Evolutionary conservation across 2,329 filamentous ascomycete species (phyloP), one percentile per base, ranked within the genome.

Genomic region (Fusarium oxysporum): DNA sequence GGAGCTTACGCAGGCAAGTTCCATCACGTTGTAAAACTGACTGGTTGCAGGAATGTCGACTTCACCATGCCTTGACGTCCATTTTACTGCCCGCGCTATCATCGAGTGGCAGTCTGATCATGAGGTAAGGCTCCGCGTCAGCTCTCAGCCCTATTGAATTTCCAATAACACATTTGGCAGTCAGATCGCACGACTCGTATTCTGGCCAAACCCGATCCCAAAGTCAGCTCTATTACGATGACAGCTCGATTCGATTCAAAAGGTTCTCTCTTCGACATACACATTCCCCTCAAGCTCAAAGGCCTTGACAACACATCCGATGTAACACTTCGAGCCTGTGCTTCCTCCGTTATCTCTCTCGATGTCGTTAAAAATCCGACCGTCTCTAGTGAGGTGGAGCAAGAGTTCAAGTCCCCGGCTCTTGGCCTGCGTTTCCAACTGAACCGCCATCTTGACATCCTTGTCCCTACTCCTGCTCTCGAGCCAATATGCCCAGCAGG

Each of bases 211-310:
- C 50, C 57, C 16, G 66, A 69, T 23, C 66, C 66, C 0, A 61
- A 54, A 66, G 53, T 53, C 30, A 69, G 35, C 35, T 50, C 33
- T 8, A 25, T 69, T 2, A 48, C 47, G 12, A 14, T 63, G 14
- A 33, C n/a, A 5, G 33, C 55, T 11, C 57, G 53, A 28, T 68
- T 71, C 37, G 60, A 70, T 12, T 40, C 44, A 19, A 60, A 48
- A 32, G n/a, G 21, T 6, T 25, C 55, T 7, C 43, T 50, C 3
- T 70, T 70, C 25, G 65, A 70, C 38, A 50, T 70, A 1, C 50
- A 47, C 45, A 21, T 71, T 14, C 61, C 68, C 16, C 40, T 70
- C 40, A 71, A 66, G 35, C 56, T 71, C 51, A 71, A 71, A 45
- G 68, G 50, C 23, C 33, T 70, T 10, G 53, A 65, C n/a, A 37